These are phyloP conservation scores for Pulveroboletus sp. DNA, from an alignment of 768 basidiomycete species.

Conservation along the genomic window DNA sequence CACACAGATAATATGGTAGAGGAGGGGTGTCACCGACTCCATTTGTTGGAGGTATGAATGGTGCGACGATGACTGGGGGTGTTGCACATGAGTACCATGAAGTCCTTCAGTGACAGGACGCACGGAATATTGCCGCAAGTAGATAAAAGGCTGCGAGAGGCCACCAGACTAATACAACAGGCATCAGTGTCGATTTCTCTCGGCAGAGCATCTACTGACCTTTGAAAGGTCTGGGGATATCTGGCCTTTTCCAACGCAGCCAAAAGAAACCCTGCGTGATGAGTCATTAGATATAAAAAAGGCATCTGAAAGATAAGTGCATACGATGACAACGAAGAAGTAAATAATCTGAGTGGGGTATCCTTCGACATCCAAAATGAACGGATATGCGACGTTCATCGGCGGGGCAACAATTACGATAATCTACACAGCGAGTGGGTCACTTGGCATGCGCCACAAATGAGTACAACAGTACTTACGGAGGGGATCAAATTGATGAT, in stretches of 20 bases:
- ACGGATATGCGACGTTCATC: constrained; percentile 51
- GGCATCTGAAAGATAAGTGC: constrained; percentile 31
- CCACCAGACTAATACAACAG: constrained; percentile 43
- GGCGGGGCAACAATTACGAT: constrained; percentile 58
- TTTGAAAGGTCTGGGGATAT: constrained; percentile 52
- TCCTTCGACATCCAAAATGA: constrained; percentile 55
- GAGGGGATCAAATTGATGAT: constrained; percentile 56
- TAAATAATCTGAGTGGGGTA: constrained; percentile 54
- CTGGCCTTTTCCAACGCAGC: constrained; percentile 50
- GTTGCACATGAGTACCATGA: constrained; percentile 21
- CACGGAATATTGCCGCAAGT: constrained; percentile 48
- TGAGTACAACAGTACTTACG: constrained; percentile 20
- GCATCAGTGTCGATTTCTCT: constrained; percentile 4
- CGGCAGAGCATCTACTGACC: constrained; percentile 18
- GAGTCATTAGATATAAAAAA: background rate
- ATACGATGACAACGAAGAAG: constrained; percentile 53
- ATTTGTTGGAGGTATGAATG: constrained; percentile 53
- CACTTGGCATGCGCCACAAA: background rate
- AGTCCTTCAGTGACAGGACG: constrained; percentile 11
- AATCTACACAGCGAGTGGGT: constrained; percentile 33
- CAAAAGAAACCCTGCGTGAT: constrained; percentile 50
- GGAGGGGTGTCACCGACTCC: constrained; percentile 59
- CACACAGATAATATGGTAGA: constrained; percentile 53
- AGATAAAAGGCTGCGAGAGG: constrained; percentile 56
- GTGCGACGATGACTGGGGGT: constrained; percentile 48